Percentiles rank a stretch among this genome's conserved stretches.
phyloP scores from a whole-genome alignment of 352 stramenopile genomes.

The Globisporangium sylvaticum region DNA sequence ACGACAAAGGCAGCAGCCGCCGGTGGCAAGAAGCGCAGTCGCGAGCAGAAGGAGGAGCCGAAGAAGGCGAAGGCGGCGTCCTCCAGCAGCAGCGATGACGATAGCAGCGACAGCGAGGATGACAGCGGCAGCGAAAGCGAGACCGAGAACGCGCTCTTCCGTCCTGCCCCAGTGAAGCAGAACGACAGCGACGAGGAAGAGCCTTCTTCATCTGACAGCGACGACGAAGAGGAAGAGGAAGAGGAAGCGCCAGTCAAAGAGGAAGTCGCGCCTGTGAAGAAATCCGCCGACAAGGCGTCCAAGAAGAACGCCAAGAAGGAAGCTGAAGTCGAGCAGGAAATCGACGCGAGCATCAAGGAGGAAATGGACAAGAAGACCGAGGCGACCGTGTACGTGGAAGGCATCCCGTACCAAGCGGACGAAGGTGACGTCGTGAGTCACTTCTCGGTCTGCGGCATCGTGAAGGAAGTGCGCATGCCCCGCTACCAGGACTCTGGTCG shows the following conservation, averaged over 20 bases:
- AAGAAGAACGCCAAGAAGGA: slow-evolving; percentile 24
- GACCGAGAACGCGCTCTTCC: slow-evolving; percentile 75
- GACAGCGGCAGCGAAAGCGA: slow-evolving; percentile 39
- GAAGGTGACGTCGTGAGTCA: slow-evolving; percentile 90
- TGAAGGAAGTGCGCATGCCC: slow-evolving; percentile 93
- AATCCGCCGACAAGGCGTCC: slow-evolving; percentile 5
- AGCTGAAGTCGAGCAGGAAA: slow-evolving; percentile 9
- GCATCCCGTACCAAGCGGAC: slow-evolving; percentile 91
- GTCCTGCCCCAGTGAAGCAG: slow-evolving; percentile 33
- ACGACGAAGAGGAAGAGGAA: slow-evolving; percentile 44
- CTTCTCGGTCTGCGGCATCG: slow-evolving; percentile 82
- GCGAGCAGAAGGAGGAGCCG: slow-evolving; percentile 16
- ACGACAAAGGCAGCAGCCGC: slow-evolving; percentile 3
- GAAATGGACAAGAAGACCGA: slow-evolving; percentile 75
- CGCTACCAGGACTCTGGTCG: slow-evolving; percentile 90
- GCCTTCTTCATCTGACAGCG: slow-evolving; percentile 15
- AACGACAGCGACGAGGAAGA: slow-evolving; percentile 24
- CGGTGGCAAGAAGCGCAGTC: slow-evolving; percentile 31
- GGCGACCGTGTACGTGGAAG: slow-evolving; percentile 92
- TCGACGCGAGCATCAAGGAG: slow-evolving; percentile 32
- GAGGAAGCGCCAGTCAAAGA: slow-evolving; percentile 64
- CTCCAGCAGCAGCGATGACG: slow-evolving; percentile 7
- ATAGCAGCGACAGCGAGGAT: slow-evolving; percentile 17
- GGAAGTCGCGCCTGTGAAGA: slow-evolving; percentile 16
- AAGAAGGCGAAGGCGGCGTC: slow-evolving; percentile 2